Evolutionary conservation across 805 yeast genomes (phyloP), one percentile per base, ranked within the genome.

Genomic region (Debaryomyces prosopidis): DNA sequence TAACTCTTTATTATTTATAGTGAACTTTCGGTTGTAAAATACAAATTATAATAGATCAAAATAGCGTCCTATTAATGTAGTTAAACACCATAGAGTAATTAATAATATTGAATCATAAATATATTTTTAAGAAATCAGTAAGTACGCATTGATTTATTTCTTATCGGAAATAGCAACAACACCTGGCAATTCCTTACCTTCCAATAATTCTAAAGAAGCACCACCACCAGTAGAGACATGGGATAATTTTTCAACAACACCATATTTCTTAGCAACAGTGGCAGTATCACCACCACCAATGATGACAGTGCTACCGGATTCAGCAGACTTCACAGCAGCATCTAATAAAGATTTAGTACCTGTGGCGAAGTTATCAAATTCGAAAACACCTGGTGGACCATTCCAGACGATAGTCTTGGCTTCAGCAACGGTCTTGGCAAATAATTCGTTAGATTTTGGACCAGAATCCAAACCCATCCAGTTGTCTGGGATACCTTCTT

Each of bases 191-290:
- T 80, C 94, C 84, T 94, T 94, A 78, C 99, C 99, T 81, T 94
- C 99, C 69, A 94, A 84, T 69, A 94, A 85, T 79, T 94, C 99
- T 70, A 94, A 83, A 53, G 98, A 92, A 59, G 99, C 99, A 82
- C 99, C 99, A 78, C 99, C 99, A 78, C 99, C 99, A 54, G 99
- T 94, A 59, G 98, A 92, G 58, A 94, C 97, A 75, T 94, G 99
- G 43, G 97, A 89, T 65, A 94, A 82, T 81, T 94, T 89, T 69
- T 89, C 96, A 61, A 89, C 91, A 57, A 85, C 97, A 69, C 97
- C 97, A 76, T 77, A 94, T 81, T 94, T 94, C 89, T 92, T 92
- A 66, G 97, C 97, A 59, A 91, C 94, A 57, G 99, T 94, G 60
- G 99, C 99, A 63, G 99, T 94, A 77, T 94, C 99, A 82, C 99